A percentile compares a stretch with the other conserved stretches of the same genome.
Evolutionary conservation across 495 filamentous ascomycete species (phyloP).

Genomic region (Acidomyces sp.): DNA sequence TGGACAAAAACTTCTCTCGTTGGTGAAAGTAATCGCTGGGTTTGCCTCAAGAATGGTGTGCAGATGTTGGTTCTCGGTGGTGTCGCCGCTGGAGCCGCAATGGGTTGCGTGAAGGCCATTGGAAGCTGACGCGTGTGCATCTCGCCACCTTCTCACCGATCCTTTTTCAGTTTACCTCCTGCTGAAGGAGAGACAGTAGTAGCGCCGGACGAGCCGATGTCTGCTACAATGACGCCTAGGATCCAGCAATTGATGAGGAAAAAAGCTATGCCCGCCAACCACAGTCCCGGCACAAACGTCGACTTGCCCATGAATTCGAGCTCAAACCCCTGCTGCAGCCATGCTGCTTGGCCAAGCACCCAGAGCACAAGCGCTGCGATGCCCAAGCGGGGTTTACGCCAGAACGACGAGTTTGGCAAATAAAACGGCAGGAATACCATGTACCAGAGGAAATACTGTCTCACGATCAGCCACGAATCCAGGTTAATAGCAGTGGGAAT

Average conservation of each 20-base stretch:
- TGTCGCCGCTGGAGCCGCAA: constrained; percentile 50
- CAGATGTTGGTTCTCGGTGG: constrained; percentile 58
- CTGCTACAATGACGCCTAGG: constrained; percentile 60
- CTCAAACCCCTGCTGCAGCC: constrained; percentile 79
- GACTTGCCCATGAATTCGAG: constrained; percentile 83
- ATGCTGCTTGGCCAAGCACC: constrained; percentile 57
- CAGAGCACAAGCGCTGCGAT: constrained; percentile 52
- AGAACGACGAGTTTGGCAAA: constrained; percentile 62
- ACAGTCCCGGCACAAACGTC: constrained; percentile 74
- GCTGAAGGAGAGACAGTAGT: background rate
- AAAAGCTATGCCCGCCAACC: constrained; percentile 59
- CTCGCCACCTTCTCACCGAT: background rate
- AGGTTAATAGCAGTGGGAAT: background rate
- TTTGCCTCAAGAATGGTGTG: constrained; percentile 35
- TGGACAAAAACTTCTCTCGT: constrained; percentile 52
- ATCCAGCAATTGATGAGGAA: constrained; percentile 82
- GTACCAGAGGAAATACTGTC: constrained; percentile 95
- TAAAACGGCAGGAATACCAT: constrained; percentile 85
- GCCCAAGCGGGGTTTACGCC: constrained; percentile 45
- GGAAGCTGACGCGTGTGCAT: constrained; percentile 20
- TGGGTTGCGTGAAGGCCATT: constrained; percentile 50
- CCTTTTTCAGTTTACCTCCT: constrained; percentile 2
- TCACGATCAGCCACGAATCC: background rate
- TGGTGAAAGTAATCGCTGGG: constrained; percentile 33
- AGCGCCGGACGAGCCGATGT: constrained; percentile 37